These are phyloP conservation scores for Gossypium laxum DNA, from an alignment of 441 rosid species.

Conservation along the genomic window DNA sequence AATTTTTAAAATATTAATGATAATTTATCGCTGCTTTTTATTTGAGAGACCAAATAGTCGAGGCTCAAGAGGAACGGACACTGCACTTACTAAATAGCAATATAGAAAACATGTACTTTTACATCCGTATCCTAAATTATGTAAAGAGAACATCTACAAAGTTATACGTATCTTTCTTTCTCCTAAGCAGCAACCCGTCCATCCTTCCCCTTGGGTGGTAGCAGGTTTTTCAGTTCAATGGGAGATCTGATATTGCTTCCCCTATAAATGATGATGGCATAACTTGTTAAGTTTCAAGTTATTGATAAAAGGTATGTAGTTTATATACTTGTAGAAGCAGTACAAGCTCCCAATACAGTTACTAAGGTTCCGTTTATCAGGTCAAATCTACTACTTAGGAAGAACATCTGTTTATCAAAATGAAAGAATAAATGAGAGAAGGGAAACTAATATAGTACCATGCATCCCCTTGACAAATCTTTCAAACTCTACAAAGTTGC, in stretches of 20 bases:
- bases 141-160: neutral
- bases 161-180: conserved; percentile 4
- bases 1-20: neutral
- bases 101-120: neutral
- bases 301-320: neutral
- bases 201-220: conserved; percentile 16
- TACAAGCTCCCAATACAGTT: neutral
- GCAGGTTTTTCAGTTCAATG: conserved; percentile 16
- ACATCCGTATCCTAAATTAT: neutral
- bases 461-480: conserved; percentile 59
- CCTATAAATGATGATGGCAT: conserved; percentile 34
- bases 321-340: neutral
- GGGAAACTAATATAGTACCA: conserved; percentile 27
- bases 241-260: conserved; percentile 35
- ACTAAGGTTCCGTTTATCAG: neutral
- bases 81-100: neutral
- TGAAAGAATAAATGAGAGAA: neutral
- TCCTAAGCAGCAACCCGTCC: conserved; percentile 1
- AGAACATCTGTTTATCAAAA: neutral
- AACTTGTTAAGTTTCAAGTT: neutral
- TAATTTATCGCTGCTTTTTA: neutral
- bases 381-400: neutral
- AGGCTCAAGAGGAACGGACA: neutral
- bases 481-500: conserved; percentile 50
- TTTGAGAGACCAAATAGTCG: neutral